Percentiles rank a stretch among this genome's conserved stretches.
These are phyloP conservation scores for Kodamaea kaohsiungensis DNA, from an alignment of 805 yeast species.

Conservation along the genomic window DNA sequence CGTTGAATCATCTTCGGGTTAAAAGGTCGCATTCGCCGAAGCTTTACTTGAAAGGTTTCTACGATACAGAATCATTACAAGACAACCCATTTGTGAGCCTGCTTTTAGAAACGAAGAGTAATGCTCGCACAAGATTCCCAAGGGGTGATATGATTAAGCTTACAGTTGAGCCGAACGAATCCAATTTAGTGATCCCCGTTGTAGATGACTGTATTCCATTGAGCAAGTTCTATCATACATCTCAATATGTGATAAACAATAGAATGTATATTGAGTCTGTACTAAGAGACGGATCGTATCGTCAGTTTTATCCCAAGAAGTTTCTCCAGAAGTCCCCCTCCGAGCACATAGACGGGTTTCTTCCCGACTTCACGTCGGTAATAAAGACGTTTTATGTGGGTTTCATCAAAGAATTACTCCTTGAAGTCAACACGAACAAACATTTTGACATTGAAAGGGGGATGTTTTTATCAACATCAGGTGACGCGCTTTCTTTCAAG, in stretches of 20 bases:
- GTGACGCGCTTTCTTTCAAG: conserved; percentile 13
- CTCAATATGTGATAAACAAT: conserved; percentile 28
- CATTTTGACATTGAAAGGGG: conserved; percentile 3
- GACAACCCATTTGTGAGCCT: conserved; percentile 31
- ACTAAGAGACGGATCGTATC: conserved; percentile 18
- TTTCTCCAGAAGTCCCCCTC: conserved; percentile 14
- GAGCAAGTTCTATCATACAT: conserved; percentile 15
- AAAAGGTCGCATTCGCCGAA: conserved; percentile 23
- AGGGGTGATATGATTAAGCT: conserved; percentile 27
- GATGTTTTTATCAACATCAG: conserved; percentile 11
- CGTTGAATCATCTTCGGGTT: conserved; percentile 27
- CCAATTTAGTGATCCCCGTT: conserved; percentile 11
- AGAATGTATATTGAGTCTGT: conserved; percentile 20
- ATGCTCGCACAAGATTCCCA: conserved; percentile 27
- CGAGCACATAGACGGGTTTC: conserved; percentile 9
- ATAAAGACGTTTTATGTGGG: conserved; percentile 15
- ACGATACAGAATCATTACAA: conserved; percentile 17
- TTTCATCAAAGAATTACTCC: conserved; percentile 12
- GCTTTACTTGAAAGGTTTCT: conserved; percentile 19
- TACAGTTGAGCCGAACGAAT: conserved; percentile 11
- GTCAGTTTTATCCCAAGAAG: conserved; percentile 28
- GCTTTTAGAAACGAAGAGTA: conserved; percentile 27
- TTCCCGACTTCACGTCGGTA: conserved; percentile 12
- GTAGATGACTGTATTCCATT: conserved; percentile 5
- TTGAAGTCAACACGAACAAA: not conserved